phyloP scores from a whole-genome alignment of 108 stramenopile genomes.

The Nitzschia putrida region DNA sequence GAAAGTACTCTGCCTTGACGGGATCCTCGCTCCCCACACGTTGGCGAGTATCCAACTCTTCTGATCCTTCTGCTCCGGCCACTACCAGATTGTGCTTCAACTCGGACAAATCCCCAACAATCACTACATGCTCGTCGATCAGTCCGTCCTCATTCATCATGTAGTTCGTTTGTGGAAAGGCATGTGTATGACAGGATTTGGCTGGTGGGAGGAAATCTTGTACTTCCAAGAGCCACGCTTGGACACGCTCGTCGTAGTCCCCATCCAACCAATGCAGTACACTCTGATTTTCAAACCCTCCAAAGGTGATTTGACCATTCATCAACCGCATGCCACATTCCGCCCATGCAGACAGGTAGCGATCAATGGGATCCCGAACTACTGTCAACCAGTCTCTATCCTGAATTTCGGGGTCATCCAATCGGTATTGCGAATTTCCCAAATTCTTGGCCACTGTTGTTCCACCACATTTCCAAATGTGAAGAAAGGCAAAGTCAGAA shows the following conservation, averaged over 20 bases:
- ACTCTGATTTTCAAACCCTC: slow-evolving; percentile 2
- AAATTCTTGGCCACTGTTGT: slow-evolving; percentile 15
- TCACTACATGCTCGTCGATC: slow-evolving; percentile 19
- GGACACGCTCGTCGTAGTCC: slow-evolving; percentile 19
- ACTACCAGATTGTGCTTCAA: slow-evolving; percentile 19
- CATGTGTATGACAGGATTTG: slow-evolving; percentile 20
- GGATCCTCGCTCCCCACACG: slow-evolving; percentile 14
- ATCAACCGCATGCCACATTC: slow-evolving; percentile 26
- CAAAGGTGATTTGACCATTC: neutral
- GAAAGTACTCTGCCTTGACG: slow-evolving; percentile 32
- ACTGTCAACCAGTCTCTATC: slow-evolving; percentile 18
- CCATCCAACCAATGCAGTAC: slow-evolving; percentile 14
- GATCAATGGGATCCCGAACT: slow-evolving; percentile 38
- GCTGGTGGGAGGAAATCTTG: slow-evolving; percentile 1
- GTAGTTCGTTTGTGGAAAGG: slow-evolving; percentile 40
- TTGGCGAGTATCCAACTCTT: neutral
- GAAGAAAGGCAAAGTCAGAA: slow-evolving; percentile 23
- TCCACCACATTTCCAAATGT: slow-evolving; percentile 37
- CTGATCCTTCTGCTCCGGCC: slow-evolving; percentile 11
- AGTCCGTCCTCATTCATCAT: slow-evolving; percentile 12
- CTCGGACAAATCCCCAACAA: slow-evolving; percentile 35
- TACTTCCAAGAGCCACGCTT: slow-evolving; percentile 7
- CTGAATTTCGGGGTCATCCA: slow-evolving; percentile 12
- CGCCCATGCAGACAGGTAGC: slow-evolving; percentile 22
- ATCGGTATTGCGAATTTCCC: neutral